These are phyloP conservation scores for Yamadazyma membranifaciens DNA, from an alignment of 1,139 yeast species.

Conservation along the genomic window DNA sequence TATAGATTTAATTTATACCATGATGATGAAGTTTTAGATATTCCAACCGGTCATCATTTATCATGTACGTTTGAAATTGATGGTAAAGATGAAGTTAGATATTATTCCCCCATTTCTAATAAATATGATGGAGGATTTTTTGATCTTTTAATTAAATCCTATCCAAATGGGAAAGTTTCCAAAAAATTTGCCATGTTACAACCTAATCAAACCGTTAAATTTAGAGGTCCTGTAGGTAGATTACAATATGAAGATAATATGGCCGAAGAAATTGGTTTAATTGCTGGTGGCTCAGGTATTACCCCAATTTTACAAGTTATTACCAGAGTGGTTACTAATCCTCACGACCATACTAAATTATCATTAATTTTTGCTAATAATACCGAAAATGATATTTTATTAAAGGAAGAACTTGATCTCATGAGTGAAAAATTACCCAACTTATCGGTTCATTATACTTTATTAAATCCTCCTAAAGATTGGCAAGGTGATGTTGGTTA, in stretches of 20 bases:
- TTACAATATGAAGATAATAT: conserved; percentile 59
- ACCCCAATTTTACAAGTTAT: conserved; percentile 75
- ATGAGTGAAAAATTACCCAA: conserved; percentile 60
- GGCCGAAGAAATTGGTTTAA: conserved; percentile 60
- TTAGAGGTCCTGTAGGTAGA: conserved; percentile 78
- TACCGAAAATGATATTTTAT: conserved; percentile 67
- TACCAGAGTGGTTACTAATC: conserved; percentile 62
- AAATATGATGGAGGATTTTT: conserved; percentile 69
- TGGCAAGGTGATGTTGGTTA: conserved; percentile 65
- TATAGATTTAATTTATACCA: conserved; percentile 66
- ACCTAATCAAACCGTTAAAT: conserved; percentile 65
- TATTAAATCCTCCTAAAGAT: conserved; percentile 30
- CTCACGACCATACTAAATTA: conserved; percentile 60
- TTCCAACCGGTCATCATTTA: conserved; percentile 75
- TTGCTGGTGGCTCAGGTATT: conserved; percentile 85
- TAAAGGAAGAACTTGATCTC: conserved; percentile 69
- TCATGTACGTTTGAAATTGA: conserved; percentile 58
- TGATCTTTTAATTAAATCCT: conserved; percentile 72
- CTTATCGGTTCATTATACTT: conserved; percentile 46
- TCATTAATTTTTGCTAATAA: conserved; percentile 68
- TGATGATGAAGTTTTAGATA: conserved; percentile 57
- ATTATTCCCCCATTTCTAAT: conserved; percentile 74
- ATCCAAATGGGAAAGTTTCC: conserved; percentile 66
- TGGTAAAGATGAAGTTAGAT: conserved; percentile 63
- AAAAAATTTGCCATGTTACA: conserved; percentile 58